Conservation (phyloP, 2,329 filamentous ascomycete species). For the Botryosphaeria dothidea region DNA sequence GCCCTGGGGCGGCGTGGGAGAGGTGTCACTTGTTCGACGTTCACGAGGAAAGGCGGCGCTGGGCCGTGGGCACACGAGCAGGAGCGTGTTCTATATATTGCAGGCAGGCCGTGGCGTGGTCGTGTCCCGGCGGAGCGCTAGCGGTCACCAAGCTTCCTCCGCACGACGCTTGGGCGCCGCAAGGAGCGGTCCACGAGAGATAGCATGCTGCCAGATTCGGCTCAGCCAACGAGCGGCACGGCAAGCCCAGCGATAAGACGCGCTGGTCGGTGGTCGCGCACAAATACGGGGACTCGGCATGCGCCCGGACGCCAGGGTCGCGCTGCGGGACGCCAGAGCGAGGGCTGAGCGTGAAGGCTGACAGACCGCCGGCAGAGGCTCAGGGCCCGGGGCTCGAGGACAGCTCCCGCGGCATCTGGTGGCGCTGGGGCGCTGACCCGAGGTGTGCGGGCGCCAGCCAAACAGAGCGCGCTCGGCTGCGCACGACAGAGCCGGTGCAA, state of each 20-base stretch:
- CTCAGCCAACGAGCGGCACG: not conserved
- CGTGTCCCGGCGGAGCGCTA: conserved; percentile 6
- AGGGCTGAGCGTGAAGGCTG: not conserved
- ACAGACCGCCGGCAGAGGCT: not conserved
- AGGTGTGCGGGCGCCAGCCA: too few relatives aligned
- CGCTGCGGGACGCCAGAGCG: not conserved
- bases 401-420: not conserved
- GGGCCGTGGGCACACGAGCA: conserved; percentile 7
- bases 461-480: not conserved
- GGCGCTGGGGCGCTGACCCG: not conserved
- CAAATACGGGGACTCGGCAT: not conserved
- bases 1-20: not conserved
- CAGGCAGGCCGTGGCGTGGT: conserved; percentile 9
- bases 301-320: not conserved
- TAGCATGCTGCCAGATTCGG: not conserved
- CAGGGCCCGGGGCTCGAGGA: not conserved
- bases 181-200: conserved; percentile 6
- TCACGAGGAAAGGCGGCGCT: not conserved
- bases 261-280: not conserved
- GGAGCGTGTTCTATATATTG: conserved; percentile 12
- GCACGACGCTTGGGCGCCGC: conserved; percentile 6
- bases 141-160: conserved; percentile 6
- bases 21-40: not conserved
- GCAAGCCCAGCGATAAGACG: not conserved
- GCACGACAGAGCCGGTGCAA: conserved; percentile 1